A percentile compares a stretch with the other conserved stretches of the same genome.
Evolutionary conservation across 2,329 filamentous ascomycete genomes (phyloP).

Genomic region (Pseudogymnoascus sp.): DNA sequence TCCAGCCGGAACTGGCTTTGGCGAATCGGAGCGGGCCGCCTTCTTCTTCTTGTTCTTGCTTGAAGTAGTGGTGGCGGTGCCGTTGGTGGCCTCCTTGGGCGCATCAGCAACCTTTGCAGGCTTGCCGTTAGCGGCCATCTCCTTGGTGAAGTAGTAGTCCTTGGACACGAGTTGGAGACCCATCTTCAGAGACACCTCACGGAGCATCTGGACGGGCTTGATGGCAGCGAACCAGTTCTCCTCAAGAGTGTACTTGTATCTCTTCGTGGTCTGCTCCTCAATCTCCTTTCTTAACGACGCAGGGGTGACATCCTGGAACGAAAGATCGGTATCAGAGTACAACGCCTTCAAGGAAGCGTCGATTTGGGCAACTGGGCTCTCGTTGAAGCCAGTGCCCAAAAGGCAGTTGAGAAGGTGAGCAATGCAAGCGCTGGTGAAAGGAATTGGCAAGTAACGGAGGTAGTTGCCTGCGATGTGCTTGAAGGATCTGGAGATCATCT

Average conservation of each 20-base stretch:
- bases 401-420: slow-evolving; percentile 91
- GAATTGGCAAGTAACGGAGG: slow-evolving; percentile 69
- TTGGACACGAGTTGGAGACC: slow-evolving; percentile 81
- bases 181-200: slow-evolving; percentile 81
- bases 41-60: slow-evolving; percentile 55
- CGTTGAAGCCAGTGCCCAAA: slow-evolving; percentile 67
- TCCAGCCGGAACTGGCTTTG: slow-evolving; percentile 30
- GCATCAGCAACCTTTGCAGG: slow-evolving; percentile 31
- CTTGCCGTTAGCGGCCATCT: slow-evolving; percentile 26
- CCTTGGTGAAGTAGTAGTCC: slow-evolving; percentile 58
- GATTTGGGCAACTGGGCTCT: slow-evolving; percentile 68
- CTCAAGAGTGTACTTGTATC: slow-evolving; percentile 70
- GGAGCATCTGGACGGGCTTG: slow-evolving; percentile 74
- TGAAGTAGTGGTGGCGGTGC: slow-evolving; percentile 20
- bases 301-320: slow-evolving; percentile 72
- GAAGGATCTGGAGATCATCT: slow-evolving; percentile 92
- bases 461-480: slow-evolving; percentile 83
- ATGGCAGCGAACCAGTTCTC: slow-evolving; percentile 59
- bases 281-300: slow-evolving; percentile 63
- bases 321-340: slow-evolving; percentile 74
- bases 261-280: slow-evolving; percentile 59
- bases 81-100: slow-evolving; percentile 35
- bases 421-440: slow-evolving; percentile 71
- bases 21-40: slow-evolving; percentile 46
- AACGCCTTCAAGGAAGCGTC: slow-evolving; percentile 66